These are phyloP conservation scores for Epichloe brachyelytri DNA, from an alignment of 2,329 filamentous ascomycete species.

Conservation along the genomic window DNA sequence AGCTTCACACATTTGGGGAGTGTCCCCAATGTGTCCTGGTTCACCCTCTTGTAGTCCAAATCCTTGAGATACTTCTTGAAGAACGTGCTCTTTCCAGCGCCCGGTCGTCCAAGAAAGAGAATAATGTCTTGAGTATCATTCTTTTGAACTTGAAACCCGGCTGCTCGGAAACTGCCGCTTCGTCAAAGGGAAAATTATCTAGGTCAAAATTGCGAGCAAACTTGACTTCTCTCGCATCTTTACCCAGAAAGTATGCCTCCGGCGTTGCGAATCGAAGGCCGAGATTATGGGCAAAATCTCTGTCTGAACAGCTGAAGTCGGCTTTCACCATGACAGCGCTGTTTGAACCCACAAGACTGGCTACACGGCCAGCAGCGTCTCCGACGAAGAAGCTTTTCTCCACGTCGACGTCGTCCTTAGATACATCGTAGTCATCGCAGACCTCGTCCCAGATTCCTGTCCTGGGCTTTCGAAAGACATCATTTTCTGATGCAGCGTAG, in stretches of 20 bases:
- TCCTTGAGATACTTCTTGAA: constrained; percentile 68
- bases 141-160: constrained; percentile 39
- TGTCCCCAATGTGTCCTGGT: constrained; percentile 79
- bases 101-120: constrained; percentile 78
- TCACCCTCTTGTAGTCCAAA: constrained; percentile 70
- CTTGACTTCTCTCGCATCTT: constrained; percentile 40
- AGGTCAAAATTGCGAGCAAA: constrained; percentile 65
- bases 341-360: constrained; percentile 17
- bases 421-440: constrained; percentile 45
- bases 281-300: constrained; percentile 76
- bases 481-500: constrained; percentile 76
- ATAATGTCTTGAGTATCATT: constrained; percentile 60
- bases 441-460: constrained; percentile 72
- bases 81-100: constrained; percentile 84
- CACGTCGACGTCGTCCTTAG: constrained; percentile 50
- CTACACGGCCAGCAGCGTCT: constrained; percentile 58
- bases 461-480: constrained; percentile 77
- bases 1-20: constrained; percentile 58
- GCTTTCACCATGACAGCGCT: constrained; percentile 24
- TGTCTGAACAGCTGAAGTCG: constrained; percentile 54
- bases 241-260: constrained; percentile 77
- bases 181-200: constrained; percentile 35
- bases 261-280: constrained; percentile 74
- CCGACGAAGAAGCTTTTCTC: constrained; percentile 72
- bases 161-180: constrained; percentile 9